These are phyloP conservation scores for Kwoniella dejecticola DNA, from an alignment of 768 basidiomycete genomes.

Conservation along the genomic window DNA sequence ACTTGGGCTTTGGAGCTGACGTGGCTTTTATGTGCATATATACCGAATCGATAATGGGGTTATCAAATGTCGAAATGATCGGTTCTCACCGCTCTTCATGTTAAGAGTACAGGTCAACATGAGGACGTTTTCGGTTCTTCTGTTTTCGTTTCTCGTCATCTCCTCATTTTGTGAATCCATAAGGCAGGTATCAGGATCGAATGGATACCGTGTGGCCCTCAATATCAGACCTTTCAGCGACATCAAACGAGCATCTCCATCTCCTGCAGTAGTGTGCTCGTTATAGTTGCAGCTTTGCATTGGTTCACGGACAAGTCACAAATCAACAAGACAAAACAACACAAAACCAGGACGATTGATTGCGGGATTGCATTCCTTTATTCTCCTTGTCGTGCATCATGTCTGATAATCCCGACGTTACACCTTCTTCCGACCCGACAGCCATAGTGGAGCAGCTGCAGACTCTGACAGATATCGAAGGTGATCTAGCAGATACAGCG, in stretches of 20 bases:
- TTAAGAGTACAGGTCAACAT: no score
- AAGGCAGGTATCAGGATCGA: background rate
- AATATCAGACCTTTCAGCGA: background rate
- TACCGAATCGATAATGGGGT: background rate
- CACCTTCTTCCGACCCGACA: conserved; percentile 12
- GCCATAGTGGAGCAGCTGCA: conserved; percentile 39
- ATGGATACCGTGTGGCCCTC: background rate
- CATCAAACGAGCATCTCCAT: no score
- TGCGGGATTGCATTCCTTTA: background rate
- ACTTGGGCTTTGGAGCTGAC: no score
- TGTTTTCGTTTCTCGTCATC: background rate
- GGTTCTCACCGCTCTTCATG: conserved; percentile 1
- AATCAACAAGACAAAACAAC: no score
- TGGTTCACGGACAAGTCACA: no score
- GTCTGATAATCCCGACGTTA: background rate
- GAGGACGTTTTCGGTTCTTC: conserved; percentile 1
- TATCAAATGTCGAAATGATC: background rate
- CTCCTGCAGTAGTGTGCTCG: no score
- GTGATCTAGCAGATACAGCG: conserved; percentile 44
- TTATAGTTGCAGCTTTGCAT: no score
- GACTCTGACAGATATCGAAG: conserved; percentile 44
- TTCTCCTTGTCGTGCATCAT: background rate
- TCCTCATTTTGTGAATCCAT: background rate
- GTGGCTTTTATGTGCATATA: no score
- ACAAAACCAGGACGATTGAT: background rate